Conservation (phyloP, 345 rosid genomes). For the Populus euphratica region DNA sequence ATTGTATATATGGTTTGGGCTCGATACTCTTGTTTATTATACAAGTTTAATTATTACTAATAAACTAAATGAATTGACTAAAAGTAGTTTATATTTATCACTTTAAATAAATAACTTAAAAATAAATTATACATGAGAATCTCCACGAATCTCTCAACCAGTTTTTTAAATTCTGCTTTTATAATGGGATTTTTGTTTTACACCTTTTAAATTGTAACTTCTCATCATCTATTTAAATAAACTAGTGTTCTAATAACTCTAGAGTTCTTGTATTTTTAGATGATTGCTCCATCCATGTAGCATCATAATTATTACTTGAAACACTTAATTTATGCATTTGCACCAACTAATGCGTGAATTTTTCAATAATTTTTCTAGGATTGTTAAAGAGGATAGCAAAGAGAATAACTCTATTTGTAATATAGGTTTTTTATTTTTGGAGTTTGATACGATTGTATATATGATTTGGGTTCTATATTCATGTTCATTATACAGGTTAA, state of each 20-base stretch:
- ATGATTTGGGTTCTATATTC: background rate
- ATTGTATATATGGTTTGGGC: background rate
- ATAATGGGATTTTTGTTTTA: background rate
- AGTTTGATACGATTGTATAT: too few species aligned
- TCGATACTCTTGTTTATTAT: background rate
- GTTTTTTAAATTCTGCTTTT: background rate
- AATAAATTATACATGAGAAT: background rate
- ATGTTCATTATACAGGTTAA: background rate
- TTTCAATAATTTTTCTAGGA: too few species aligned
- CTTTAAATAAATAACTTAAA: background rate
- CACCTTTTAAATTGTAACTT: too few species aligned
- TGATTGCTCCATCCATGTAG: too few species aligned
- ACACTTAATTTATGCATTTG: too few species aligned
- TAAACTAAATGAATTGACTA: too few species aligned
- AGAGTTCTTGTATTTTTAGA: too few species aligned
- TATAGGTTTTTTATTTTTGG: too few species aligned
- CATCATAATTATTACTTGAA: too few species aligned
- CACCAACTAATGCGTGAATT: too few species aligned
- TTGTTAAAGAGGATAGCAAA: too few species aligned
- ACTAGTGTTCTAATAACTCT: background rate
- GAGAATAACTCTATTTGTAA: too few species aligned
- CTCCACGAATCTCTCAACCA: background rate
- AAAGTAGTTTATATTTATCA: background rate
- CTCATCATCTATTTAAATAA: background rate
- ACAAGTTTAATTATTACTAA: background rate